phyloP scores from a whole-genome alignment of 2,329 filamentous ascomycete genomes.

The Hortaea werneckii region DNA sequence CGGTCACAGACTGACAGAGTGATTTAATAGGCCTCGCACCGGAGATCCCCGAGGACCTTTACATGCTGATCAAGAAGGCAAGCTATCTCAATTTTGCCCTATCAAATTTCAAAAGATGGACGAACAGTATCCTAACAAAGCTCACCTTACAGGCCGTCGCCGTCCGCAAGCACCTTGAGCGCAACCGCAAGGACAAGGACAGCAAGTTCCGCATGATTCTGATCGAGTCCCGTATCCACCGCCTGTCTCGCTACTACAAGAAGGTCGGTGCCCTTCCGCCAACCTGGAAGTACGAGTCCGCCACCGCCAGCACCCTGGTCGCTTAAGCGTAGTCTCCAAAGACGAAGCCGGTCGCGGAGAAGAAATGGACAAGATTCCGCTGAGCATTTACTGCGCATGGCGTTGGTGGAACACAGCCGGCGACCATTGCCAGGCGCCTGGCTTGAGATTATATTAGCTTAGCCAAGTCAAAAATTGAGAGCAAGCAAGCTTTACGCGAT shows the following conservation, averaged over 20 bases:
- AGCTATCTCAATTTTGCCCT: slow-evolving; percentile 11
- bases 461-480: neutral
- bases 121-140: too few species aligned
- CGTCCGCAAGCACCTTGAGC: slow-evolving; percentile 99
- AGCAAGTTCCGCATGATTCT: slow-evolving; percentile 99
- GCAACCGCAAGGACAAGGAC: slow-evolving; percentile 99
- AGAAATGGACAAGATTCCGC: neutral
- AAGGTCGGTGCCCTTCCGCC: slow-evolving; percentile 73
- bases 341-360: neutral
- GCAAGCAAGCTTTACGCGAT: neutral
- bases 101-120: too few species aligned
- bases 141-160: slow-evolving; percentile 61
- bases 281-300: slow-evolving; percentile 98
- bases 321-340: slow-evolving; percentile 50
- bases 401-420: neutral
- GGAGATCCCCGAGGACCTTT: slow-evolving; percentile 98
- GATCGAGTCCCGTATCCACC: slow-evolving; percentile 99
- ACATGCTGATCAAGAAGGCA: slow-evolving; percentile 99
- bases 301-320: slow-evolving; percentile 89
- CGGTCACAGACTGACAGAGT: slow-evolving; percentile 34
- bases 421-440: neutral
- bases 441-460: neutral
- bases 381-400: slow-evolving; percentile 1
- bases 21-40: slow-evolving; percentile 78
- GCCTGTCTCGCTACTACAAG: slow-evolving; percentile 99